Evolutionary conservation across 805 yeast species (phyloP).

Genomic region (Candida lessepsii): DNA sequence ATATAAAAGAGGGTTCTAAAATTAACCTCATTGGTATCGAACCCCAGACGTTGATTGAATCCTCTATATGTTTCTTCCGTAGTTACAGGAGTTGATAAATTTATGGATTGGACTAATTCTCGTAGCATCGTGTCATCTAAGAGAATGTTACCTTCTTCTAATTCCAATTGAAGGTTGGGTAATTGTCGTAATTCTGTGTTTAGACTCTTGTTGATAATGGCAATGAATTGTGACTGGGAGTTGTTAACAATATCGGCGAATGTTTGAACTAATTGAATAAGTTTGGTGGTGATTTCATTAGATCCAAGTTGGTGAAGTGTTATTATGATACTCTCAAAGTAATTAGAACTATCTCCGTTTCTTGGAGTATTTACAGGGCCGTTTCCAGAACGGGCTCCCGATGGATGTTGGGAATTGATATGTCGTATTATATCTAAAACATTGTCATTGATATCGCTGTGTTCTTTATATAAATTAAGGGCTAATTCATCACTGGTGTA

Average conservation of each 20-base stretch:
- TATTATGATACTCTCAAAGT: background rate
- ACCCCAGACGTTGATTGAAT: constrained; percentile 10
- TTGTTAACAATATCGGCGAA: background rate
- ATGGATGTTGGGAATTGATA: too few relatives aligned
- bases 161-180: constrained; percentile 11
- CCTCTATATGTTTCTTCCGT: constrained; percentile 9
- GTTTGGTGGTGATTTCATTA: too few relatives aligned
- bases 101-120: background rate
- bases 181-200: constrained; percentile 15
- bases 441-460: background rate
- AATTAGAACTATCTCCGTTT: too few relatives aligned
- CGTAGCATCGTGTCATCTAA: constrained; percentile 1
- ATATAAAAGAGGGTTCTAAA: constrained; percentile 13
- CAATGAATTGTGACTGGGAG: constrained; percentile 3
- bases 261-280: background rate
- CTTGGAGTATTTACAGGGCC: too few relatives aligned
- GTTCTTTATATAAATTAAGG: background rate
- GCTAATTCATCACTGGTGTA: background rate
- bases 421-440: constrained; percentile 1
- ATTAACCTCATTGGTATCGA: constrained; percentile 11
- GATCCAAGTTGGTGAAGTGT: background rate
- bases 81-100: background rate
- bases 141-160: constrained; percentile 11
- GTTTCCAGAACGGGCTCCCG: too few relatives aligned
- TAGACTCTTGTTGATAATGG: constrained; percentile 12